phyloP scores from a whole-genome alignment of 2,329 filamentous ascomycete genomes.

The Fusarium secorum region DNA sequence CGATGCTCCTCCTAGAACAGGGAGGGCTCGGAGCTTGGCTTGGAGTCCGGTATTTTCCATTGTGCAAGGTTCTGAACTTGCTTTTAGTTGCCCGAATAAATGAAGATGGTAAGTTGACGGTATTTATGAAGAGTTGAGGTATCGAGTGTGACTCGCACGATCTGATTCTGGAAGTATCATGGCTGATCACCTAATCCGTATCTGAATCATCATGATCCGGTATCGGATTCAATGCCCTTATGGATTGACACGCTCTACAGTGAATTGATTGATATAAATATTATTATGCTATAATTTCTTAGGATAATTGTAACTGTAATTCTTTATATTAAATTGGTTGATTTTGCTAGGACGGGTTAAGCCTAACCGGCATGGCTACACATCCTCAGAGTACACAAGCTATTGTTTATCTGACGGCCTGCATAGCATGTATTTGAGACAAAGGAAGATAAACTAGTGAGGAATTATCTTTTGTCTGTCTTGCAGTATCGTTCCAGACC shows the following conservation, averaged over 20 bases:
- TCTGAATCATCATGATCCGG: neutral
- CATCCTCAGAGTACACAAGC: rapidly evolving
- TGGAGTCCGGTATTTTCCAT: neutral
- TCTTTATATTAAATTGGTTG: rapidly evolving
- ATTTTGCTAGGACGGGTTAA: rapidly evolving
- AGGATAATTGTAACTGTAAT: rapidly evolving
- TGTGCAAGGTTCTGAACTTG: rapidly evolving
- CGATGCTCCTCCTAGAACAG: neutral
- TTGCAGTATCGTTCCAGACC: rapidly evolving
- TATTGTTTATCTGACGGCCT: rapidly evolving
- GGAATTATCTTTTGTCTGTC: rapidly evolving
- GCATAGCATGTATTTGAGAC: rapidly evolving
- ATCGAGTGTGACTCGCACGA: neutral
- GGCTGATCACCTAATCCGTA: neutral
- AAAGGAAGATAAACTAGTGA: rapidly evolving
- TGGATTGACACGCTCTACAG: rapidly evolving
- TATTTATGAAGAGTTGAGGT: neutral
- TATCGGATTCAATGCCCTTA: neutral
- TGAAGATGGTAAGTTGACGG: neutral
- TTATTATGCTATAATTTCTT: rapidly evolving
- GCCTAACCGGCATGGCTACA: rapidly evolving
- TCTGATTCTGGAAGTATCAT: neutral
- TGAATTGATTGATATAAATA: rapidly evolving
- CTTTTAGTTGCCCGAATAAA: rapidly evolving
- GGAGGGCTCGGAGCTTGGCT: neutral